These are phyloP conservation scores for Suhomyces canberraensis DNA, from an alignment of 805 yeast genomes.

Conservation along the genomic window DNA sequence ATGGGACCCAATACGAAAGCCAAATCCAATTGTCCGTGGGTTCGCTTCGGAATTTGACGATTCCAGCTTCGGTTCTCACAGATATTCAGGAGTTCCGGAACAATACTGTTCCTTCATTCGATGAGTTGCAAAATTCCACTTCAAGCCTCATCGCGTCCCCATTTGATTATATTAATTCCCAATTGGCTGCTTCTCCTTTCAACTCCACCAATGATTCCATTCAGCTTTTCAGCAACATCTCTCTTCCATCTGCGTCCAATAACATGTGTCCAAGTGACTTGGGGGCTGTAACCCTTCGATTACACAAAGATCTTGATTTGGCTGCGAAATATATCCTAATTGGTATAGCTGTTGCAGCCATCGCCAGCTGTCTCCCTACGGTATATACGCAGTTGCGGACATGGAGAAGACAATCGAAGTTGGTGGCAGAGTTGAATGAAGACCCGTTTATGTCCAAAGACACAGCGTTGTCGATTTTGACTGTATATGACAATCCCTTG, in stretches of 20 bases:
- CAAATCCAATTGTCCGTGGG: constrained; percentile 58
- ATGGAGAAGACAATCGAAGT: constrained; percentile 45
- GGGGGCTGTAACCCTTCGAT: not conserved
- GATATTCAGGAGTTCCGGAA: constrained; percentile 49
- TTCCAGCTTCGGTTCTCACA: constrained; percentile 62
- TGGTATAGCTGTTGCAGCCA: constrained; percentile 27
- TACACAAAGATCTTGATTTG: constrained; percentile 24
- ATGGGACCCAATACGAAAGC: constrained; percentile 31
- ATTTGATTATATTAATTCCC: constrained; percentile 45
- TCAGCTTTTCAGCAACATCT: not conserved
- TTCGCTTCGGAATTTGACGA: constrained; percentile 53
- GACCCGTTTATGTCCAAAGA: constrained; percentile 2
- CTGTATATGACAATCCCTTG: constrained; percentile 5
- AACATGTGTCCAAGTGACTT: not conserved
- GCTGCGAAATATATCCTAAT: constrained; percentile 40
- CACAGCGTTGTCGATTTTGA: constrained; percentile 4
- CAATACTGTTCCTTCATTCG: constrained; percentile 61
- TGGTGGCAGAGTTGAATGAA: constrained; percentile 17
- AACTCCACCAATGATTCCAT: not conserved
- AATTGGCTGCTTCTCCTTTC: constrained; percentile 27
- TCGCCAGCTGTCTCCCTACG: constrained; percentile 41
- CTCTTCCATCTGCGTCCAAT: constrained; percentile 1
- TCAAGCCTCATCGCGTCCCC: constrained; percentile 55
- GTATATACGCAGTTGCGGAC: constrained; percentile 42
- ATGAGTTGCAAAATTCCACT: constrained; percentile 58